Base-by-base conservation (phyloP, 192 early-diverging fungal species). In the Entomortierella lignicola region DNA sequence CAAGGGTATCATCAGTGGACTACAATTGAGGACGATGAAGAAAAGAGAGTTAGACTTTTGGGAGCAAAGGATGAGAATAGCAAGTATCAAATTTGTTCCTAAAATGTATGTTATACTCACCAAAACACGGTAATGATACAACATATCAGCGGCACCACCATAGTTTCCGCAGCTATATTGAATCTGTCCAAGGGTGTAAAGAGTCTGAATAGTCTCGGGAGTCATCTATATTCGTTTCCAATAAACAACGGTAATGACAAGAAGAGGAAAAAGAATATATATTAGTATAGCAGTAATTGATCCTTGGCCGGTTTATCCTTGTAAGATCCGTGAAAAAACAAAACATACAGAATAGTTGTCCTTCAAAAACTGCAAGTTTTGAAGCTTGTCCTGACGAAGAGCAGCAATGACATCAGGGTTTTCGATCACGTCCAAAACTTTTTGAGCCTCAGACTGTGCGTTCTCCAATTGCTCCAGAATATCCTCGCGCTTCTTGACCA, bases 81-180 rank as follows among this genome's bases (percentile, higher is more conserved):
- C n/a, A n/a, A n/a, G n/a, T n/a, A n/a, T n/a, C n/a, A n/a, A n/a
- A 10, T 37, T 37, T 10, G 34, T 7, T 10, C 10, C 34, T 37
- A 7, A 37, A 37, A 4, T 37, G 34, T n/a, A n/a, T n/a, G n/a
- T n/a, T n/a, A n/a, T 13, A 82, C 84, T 57, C 77, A 93, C 92
- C 90, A 98, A 85, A 68, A 97, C 92, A 69, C 96, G 94, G 87
- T 93, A 98, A 81, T 97, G 96, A 73, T 95, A 96, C 64, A 98
- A 83, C 88, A 97, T 93, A 74, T 96, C 96, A 8, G 97, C 94
- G 55, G 95, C 93, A 60, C 91, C 92, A 61, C 89, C 89, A 81
- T 98, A 97, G 82, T 93, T 92, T 70, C 97, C 97, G 83, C 94
- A 93, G 82, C 89, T 93, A 86, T 92, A 98, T 88, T 96, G 94